A percentile compares a stretch with the other conserved stretches of the same genome.
phyloP scores from a whole-genome alignment of 768 basidiomycete genomes.

The Tylopilus sp. region DNA sequence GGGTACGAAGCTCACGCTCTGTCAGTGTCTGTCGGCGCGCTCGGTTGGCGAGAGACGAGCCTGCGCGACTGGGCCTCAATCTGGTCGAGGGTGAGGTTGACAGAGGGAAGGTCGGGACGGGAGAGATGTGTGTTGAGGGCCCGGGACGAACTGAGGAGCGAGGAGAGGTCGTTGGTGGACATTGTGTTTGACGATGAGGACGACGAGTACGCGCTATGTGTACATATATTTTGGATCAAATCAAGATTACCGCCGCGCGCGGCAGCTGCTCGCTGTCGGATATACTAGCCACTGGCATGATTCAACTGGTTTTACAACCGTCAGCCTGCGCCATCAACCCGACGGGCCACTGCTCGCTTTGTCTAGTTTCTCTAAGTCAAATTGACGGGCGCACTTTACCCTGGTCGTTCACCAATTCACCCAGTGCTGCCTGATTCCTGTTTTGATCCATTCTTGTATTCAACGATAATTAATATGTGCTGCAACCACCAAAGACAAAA shows the following conservation, averaged over 20 bases:
- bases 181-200: neutral
- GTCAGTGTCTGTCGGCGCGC: constrained; percentile 59
- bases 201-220: too few relatives aligned
- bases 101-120: constrained; percentile 78
- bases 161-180: constrained; percentile 49
- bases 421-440: too few relatives aligned
- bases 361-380: constrained; percentile 52
- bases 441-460: too few relatives aligned
- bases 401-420: too few relatives aligned
- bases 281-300: constrained; percentile 42
- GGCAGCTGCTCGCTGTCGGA: too few relatives aligned
- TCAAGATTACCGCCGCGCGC: too few relatives aligned
- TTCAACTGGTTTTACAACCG: constrained; percentile 57
- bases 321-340: constrained; percentile 54
- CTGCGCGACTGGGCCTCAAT: constrained; percentile 90
- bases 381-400: too few relatives aligned
- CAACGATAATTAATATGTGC: too few relatives aligned
- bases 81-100: constrained; percentile 89
- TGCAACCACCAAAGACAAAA: constrained; percentile 60
- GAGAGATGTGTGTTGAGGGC: constrained; percentile 75
- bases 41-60: constrained; percentile 71
- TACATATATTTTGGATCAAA: too few relatives aligned
- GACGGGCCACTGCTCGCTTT: constrained; percentile 60
- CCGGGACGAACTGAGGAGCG: constrained; percentile 67
- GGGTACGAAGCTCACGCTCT: constrained; percentile 55